Evolutionary conservation across 1,284 basidiomycete genomes (phyloP).

Genomic region (Ustilago bromivora): DNA sequence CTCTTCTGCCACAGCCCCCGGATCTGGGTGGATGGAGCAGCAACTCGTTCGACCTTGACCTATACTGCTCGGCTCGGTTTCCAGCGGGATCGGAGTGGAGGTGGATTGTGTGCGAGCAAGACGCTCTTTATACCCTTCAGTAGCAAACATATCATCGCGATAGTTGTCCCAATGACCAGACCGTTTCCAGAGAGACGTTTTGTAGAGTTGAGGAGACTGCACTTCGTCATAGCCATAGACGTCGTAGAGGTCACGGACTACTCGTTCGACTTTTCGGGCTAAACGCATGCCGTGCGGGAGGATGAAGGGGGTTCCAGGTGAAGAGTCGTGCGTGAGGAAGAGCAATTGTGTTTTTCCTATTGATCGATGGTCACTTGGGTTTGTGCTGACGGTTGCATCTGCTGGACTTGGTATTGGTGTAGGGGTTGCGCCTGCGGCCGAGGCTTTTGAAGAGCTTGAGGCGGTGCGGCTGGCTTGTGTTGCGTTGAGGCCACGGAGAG

Average conservation of each 20-base stretch:
- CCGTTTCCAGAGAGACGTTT: slow-evolving; percentile 62
- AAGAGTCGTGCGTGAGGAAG: slow-evolving; percentile 66
- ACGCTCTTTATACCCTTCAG: slow-evolving; percentile 61
- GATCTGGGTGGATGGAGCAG: slow-evolving; percentile 33
- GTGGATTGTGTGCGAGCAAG: slow-evolving; percentile 7
- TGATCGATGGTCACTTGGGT: slow-evolving; percentile 53
- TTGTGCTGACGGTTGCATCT: not conserved
- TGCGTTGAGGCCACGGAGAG: not conserved
- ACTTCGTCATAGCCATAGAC: slow-evolving; percentile 67
- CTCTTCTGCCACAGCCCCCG: slow-evolving; percentile 15
- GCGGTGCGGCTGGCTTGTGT: slow-evolving; percentile 8
- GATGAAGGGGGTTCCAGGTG: slow-evolving; percentile 68
- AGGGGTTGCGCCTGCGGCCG: not conserved
- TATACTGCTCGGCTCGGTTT: slow-evolving; percentile 5
- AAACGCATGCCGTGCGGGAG: slow-evolving; percentile 67
- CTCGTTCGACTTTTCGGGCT: slow-evolving; percentile 62
- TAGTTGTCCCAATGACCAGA: slow-evolving; percentile 70
- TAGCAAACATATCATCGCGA: slow-evolving; percentile 68
- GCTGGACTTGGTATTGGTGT: not conserved
- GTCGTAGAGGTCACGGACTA: slow-evolving; percentile 67
- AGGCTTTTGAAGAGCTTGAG: slow-evolving; percentile 5
- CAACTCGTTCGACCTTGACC: slow-evolving; percentile 22
- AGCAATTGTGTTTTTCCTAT: slow-evolving; percentile 61
- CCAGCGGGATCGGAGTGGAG: not conserved
- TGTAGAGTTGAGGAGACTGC: slow-evolving; percentile 66